Conservation (phyloP, 805 yeast genomes). For the Metschnikowia amazonensis region DNA sequence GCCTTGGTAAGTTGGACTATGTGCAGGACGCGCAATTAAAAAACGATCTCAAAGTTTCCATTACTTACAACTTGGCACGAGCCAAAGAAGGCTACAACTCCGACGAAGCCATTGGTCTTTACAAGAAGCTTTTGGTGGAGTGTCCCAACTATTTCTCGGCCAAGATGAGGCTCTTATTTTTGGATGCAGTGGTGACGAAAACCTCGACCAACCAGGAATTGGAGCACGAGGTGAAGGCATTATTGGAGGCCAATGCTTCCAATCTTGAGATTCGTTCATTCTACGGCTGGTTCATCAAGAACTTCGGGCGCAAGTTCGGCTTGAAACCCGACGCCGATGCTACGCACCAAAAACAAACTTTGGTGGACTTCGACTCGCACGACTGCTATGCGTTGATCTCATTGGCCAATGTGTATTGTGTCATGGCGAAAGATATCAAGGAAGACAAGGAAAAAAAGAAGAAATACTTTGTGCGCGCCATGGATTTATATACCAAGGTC, state of each 20-base stretch:
- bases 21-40: slow-evolving; percentile 33
- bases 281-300: slow-evolving; percentile 82
- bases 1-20: slow-evolving; percentile 37
- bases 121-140: slow-evolving; percentile 51
- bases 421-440: slow-evolving; percentile 75
- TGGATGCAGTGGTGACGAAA: slow-evolving; percentile 48
- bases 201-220: slow-evolving; percentile 40
- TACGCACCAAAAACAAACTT: slow-evolving; percentile 77
- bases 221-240: slow-evolving; percentile 48
- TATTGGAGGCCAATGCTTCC: slow-evolving; percentile 52
- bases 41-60: slow-evolving; percentile 29
- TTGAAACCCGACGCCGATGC: slow-evolving; percentile 59
- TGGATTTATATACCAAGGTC: slow-evolving; percentile 86
- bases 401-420: slow-evolving; percentile 80
- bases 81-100: slow-evolving; percentile 48
- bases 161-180: slow-evolving; percentile 62
- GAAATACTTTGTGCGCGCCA: slow-evolving; percentile 82
- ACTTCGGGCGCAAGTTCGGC: slow-evolving; percentile 50
- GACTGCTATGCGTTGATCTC: slow-evolving; percentile 88
- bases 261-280: slow-evolving; percentile 84
- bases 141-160: slow-evolving; percentile 76
- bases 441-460: slow-evolving; percentile 48
- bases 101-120: slow-evolving; percentile 40
- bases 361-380: slow-evolving; percentile 77
- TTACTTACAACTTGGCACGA: slow-evolving; percentile 72